A percentile compares a stretch with the other conserved stretches of the same genome.
These are phyloP conservation scores for Suillus weaverae DNA, from an alignment of 768 basidiomycete genomes.

Conservation along the genomic window DNA sequence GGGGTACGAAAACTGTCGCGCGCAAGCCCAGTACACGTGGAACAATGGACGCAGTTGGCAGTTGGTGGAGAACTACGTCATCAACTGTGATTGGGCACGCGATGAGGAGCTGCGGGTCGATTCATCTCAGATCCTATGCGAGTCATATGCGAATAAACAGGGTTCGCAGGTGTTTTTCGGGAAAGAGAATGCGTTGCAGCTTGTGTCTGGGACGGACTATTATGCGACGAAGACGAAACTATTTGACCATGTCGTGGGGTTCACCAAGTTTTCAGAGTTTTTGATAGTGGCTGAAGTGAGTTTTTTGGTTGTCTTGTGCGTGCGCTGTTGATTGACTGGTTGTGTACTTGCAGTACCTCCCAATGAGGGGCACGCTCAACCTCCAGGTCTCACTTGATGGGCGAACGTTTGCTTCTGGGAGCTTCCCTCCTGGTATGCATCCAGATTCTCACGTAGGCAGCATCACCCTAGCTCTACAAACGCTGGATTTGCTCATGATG, in stretches of 20 bases:
- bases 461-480: neutral
- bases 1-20: constrained; percentile 58
- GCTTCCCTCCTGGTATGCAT: constrained; percentile 89
- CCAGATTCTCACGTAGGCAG: constrained; percentile 82
- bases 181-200: constrained; percentile 61
- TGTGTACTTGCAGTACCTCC: constrained; percentile 44
- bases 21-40: constrained; percentile 69
- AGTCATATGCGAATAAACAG: constrained; percentile 78
- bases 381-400: constrained; percentile 95
- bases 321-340: constrained; percentile 22
- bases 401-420: constrained; percentile 75
- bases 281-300: constrained; percentile 91
- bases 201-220: constrained; percentile 76
- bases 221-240: constrained; percentile 70
- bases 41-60: constrained; percentile 81
- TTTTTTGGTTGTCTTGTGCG: constrained; percentile 5
- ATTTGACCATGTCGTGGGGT: constrained; percentile 89
- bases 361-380: constrained; percentile 60
- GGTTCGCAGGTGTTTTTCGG: constrained; percentile 69
- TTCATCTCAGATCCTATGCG: constrained; percentile 88
- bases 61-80: constrained; percentile 80
- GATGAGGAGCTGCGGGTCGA: constrained; percentile 81
- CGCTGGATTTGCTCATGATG: neutral
- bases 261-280: constrained; percentile 96
- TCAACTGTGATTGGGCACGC: constrained; percentile 89